phyloP scores from a whole-genome alignment of 768 basidiomycete species.

The Macrolepiota fuliginosa region DNA sequence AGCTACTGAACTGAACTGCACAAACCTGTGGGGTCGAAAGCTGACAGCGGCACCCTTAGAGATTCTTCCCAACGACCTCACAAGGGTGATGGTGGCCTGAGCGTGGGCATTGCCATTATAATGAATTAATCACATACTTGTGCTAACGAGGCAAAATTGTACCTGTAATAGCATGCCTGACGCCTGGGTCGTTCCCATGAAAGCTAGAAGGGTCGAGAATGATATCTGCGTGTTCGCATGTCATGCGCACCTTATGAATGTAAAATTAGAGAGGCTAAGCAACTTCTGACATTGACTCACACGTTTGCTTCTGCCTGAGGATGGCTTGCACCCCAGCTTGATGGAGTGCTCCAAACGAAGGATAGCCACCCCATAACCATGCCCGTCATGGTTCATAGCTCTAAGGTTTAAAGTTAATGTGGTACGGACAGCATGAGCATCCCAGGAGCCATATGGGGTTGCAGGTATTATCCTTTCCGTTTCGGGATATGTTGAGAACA shows the following conservation, averaged over 20 bases:
- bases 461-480: not conserved
- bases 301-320: conserved; percentile 2
- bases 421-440: not conserved
- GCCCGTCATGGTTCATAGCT: not conserved
- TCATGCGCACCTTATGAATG: not conserved
- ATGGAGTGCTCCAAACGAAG: not conserved
- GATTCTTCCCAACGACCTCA: not conserved
- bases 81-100: not conserved
- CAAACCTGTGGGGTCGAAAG: not conserved
- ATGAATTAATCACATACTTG: not conserved
- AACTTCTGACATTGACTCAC: conserved; percentile 1
- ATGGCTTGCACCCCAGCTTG: not conserved
- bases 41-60: not conserved
- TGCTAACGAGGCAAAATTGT: not conserved
- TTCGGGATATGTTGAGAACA: conserved; percentile 11
- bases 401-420: not conserved
- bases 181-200: not conserved
- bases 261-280: not conserved
- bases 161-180: conserved; percentile 1
- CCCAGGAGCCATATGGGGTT: not conserved
- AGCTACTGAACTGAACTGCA: not conserved
- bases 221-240: not conserved
- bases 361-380: not conserved
- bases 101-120: not conserved
- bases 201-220: not conserved